phyloP scores from a whole-genome alignment of 2,329 filamentous ascomycete species.

The Aspergillus tubingensis region DNA sequence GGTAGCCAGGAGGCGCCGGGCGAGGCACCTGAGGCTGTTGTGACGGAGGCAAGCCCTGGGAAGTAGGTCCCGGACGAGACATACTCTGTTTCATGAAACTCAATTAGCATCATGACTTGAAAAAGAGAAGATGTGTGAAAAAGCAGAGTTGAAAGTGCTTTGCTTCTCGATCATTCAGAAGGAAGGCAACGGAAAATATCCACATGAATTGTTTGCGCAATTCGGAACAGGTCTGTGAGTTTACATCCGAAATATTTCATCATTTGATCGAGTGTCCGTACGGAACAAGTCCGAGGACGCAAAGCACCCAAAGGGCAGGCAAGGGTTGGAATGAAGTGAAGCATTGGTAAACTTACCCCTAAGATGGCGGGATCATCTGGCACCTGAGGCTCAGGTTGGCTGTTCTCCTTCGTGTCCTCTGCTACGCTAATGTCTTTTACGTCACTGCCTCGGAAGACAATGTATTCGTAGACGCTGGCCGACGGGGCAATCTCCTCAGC shows the following conservation, averaged over 20 bases:
- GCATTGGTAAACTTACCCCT: constrained; percentile 70
- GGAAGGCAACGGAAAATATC: constrained; percentile 99
- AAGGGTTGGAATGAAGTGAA: neutral
- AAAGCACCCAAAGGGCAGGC: neutral
- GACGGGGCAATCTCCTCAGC: constrained; percentile 81
- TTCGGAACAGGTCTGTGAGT: constrained; percentile 74
- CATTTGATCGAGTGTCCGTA: constrained; percentile 34
- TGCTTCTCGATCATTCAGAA: constrained; percentile 69
- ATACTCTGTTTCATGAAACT: constrained; percentile 41
- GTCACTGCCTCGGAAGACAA: constrained; percentile 96
- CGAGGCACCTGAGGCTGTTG: constrained; percentile 46
- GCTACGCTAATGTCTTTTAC: constrained; percentile 97
- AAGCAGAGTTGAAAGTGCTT: constrained; percentile 13
- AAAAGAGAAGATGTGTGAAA: neutral
- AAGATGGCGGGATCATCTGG: constrained; percentile 96
- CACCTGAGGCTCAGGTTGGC: constrained; percentile 74
- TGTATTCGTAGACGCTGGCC: constrained; percentile 94
- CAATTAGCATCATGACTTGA: constrained; percentile 18
- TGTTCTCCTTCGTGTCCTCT: constrained; percentile 70
- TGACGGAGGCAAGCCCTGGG: constrained; percentile 42
- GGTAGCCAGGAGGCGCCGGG: constrained; percentile 42
- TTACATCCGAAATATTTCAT: constrained; percentile 99
- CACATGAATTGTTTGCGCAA: constrained; percentile 87
- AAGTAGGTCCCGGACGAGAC: constrained; percentile 43
- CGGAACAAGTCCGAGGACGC: constrained; percentile 11